Conservation (phyloP, 2,329 filamentous ascomycete species). For the Talaromyces albobiverticillius region DNA sequence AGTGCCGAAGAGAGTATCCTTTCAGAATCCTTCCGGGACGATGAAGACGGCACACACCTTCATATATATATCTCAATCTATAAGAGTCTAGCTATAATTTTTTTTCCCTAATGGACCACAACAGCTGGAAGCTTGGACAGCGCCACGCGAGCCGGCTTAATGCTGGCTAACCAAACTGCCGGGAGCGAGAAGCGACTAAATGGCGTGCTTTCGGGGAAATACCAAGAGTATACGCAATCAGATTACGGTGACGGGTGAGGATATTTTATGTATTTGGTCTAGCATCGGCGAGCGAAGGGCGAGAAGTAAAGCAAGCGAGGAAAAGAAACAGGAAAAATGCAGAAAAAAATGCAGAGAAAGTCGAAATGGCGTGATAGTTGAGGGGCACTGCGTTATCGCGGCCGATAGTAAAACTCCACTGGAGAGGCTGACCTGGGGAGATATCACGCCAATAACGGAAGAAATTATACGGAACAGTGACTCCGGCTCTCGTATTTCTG, state of each 20-base stretch:
- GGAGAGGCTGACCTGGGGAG: neutral
- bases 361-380: neutral
- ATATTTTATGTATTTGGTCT: too few relatives aligned
- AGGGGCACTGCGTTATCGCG: slow-evolving; percentile 2
- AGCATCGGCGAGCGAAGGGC: too few relatives aligned
- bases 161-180: neutral
- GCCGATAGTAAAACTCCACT: neutral
- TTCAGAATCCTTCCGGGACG: neutral
- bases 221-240: neutral
- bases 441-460: neutral
- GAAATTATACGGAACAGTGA: too few relatives aligned
- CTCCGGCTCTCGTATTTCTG: too few relatives aligned
- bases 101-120: neutral
- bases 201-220: neutral
- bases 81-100: too few relatives aligned
- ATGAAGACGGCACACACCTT: neutral
- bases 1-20: neutral
- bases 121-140: neutral
- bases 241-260: too few relatives aligned
- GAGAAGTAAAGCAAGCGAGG: neutral
- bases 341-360: neutral
- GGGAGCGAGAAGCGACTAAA: neutral
- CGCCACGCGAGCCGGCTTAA: too few relatives aligned
- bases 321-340: neutral
- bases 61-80: neutral